Conservation (phyloP, 1,139 yeast genomes). For the Hansenula anomala region DNA sequence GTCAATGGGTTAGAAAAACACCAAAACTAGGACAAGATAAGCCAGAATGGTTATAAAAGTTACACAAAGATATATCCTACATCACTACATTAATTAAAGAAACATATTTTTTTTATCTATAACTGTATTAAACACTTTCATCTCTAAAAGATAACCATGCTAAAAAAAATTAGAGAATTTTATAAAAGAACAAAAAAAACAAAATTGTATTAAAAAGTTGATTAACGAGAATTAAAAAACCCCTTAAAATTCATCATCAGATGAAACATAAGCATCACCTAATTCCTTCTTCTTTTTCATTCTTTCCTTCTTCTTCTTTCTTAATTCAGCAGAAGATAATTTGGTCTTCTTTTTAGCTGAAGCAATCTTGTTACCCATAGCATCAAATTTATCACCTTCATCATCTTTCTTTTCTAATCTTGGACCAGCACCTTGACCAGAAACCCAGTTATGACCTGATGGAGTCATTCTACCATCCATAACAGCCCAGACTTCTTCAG, state of each 20-base stretch:
- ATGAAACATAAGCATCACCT: conserved; percentile 98
- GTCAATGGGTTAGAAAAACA: too few species aligned
- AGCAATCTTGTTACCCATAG: conserved; percentile 99
- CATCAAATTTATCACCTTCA: conserved; percentile 98
- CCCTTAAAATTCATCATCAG: conserved; percentile 63
- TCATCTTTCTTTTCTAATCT: conserved; percentile 95
- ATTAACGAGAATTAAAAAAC: not conserved
- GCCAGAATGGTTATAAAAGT: too few species aligned
- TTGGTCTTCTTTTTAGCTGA: conserved; percentile 94
- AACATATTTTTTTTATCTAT: not conserved
- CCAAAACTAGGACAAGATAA: too few species aligned
- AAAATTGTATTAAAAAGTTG: not conserved
- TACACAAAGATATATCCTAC: too few species aligned
- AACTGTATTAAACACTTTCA: conserved; percentile 1
- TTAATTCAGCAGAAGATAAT: conserved; percentile 97
- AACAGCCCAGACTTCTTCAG: conserved; percentile 99
- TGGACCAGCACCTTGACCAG: conserved; percentile 99
- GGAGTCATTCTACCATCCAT: conserved; percentile 98
- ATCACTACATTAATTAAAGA: too few species aligned
- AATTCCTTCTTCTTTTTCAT: conserved; percentile 99
- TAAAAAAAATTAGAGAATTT: not conserved
- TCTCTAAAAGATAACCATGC: not conserved
- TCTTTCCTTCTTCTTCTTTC: conserved; percentile 99
- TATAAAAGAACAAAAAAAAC: not conserved
- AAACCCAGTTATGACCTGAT: conserved; percentile 99